Evolutionary conservation across 2,329 filamentous ascomycete genomes (phyloP).

Genomic region (Stromatinia cepivora): DNA sequence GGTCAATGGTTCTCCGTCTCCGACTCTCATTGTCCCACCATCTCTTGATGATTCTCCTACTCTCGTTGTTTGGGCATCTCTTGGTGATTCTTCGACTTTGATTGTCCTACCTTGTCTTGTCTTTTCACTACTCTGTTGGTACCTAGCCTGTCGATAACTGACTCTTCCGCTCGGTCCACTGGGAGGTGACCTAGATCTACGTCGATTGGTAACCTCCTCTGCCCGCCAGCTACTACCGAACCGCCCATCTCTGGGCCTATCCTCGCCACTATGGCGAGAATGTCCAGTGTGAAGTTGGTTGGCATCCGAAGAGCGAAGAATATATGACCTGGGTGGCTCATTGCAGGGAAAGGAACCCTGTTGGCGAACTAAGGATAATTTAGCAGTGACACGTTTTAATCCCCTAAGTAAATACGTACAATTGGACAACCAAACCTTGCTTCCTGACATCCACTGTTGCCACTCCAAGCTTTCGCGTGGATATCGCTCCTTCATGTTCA

Average conservation of each 20-base stretch:
- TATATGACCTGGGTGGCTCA: constrained; percentile 15
- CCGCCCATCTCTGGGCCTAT: neutral
- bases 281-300: neutral
- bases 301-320: neutral
- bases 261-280: neutral
- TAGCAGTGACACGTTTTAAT: neutral
- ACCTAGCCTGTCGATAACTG: neutral
- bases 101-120: neutral
- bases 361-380: neutral
- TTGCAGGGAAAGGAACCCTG: constrained; percentile 8
- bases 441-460: constrained; percentile 25
- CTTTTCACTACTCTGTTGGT: neutral
- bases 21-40: neutral
- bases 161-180: neutral
- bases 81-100: neutral
- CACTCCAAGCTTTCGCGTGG: constrained; percentile 21
- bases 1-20: neutral
- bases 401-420: constrained; percentile 10
- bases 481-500: constrained; percentile 7
- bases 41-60: neutral
- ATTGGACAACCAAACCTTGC: constrained; percentile 23
- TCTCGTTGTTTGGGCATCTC: neutral
- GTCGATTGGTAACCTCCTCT: neutral
- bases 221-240: neutral
- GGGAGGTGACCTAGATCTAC: constrained; percentile 9